Evolutionary conservation across 805 yeast species (phyloP).

Genomic region (Metschnikowia matae): DNA sequence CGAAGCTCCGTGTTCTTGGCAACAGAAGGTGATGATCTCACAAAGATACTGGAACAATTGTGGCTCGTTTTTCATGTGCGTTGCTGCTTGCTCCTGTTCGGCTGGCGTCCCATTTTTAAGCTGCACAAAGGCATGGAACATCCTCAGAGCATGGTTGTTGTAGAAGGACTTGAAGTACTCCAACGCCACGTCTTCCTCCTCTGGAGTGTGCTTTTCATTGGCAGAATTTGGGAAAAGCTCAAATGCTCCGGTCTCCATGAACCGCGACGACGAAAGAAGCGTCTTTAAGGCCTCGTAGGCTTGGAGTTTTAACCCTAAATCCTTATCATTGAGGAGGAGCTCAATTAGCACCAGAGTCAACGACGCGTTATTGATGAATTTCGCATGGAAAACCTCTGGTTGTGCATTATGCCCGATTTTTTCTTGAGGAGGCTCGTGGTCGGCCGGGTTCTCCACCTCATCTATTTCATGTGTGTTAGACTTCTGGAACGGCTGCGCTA

Average conservation of each 20-base stretch:
- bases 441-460: slow-evolving; percentile 22
- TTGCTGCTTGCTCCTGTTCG: slow-evolving; percentile 4
- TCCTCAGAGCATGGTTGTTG: slow-evolving; percentile 51
- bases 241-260: slow-evolving; percentile 5
- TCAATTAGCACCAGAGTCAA: slow-evolving; percentile 52
- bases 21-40: slow-evolving; percentile 66
- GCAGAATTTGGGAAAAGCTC: slow-evolving; percentile 9
- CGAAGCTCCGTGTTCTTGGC: slow-evolving; percentile 56
- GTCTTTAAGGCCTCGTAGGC: slow-evolving; percentile 79
- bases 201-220: slow-evolving; percentile 5
- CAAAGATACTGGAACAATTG: slow-evolving; percentile 55
- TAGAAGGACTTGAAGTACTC: slow-evolving; percentile 60
- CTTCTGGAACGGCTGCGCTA: slow-evolving; percentile 42
- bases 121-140: slow-evolving; percentile 49
- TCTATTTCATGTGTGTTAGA: slow-evolving; percentile 14
- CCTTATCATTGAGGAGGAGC: slow-evolving; percentile 57
- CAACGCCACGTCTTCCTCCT: slow-evolving; percentile 24
- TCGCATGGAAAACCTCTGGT: slow-evolving; percentile 23
- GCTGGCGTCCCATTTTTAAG: slow-evolving; percentile 16
- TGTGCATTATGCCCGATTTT: slow-evolving; percentile 11
- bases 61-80: slow-evolving; percentile 28
- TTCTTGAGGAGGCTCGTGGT: background rate
- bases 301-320: slow-evolving; percentile 74
- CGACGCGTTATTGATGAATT: slow-evolving; percentile 54
- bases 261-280: slow-evolving; percentile 52